A percentile compares a stretch with the other conserved stretches of the same genome.
phyloP scores from a whole-genome alignment of 441 rosid species.

The Gossypium gossypioides region DNA sequence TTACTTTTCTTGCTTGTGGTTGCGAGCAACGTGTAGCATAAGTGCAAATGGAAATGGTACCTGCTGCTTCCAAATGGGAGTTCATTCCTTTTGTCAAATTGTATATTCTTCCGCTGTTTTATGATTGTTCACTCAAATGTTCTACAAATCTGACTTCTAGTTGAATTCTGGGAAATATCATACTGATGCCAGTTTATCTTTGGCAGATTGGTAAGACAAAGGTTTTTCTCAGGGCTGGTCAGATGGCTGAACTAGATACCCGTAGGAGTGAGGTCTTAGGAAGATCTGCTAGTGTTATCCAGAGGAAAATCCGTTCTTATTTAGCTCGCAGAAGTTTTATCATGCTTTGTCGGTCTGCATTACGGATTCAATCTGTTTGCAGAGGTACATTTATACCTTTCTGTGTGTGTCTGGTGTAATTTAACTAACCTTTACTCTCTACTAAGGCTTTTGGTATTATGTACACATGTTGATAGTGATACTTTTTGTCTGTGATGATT shows the following conservation, averaged over 20 bases:
- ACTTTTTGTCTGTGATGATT: slow-evolving; percentile 12
- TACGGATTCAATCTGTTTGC: slow-evolving; percentile 70
- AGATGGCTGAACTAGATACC: slow-evolving; percentile 93
- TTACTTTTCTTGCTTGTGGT: background rate
- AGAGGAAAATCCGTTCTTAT: slow-evolving; percentile 84
- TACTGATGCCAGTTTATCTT: slow-evolving; percentile 15
- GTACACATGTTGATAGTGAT: background rate
- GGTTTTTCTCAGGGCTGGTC: slow-evolving; percentile 95
- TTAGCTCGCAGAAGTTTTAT: slow-evolving; percentile 70
- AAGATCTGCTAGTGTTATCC: slow-evolving; percentile 90
- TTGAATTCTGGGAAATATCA: slow-evolving; percentile 4
- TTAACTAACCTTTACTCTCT: background rate
- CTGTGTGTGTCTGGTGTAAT: background rate
- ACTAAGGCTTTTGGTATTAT: background rate
- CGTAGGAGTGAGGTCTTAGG: slow-evolving; percentile 91
- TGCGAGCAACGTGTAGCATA: background rate
- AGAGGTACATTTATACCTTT: slow-evolving; percentile 45
- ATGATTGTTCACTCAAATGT: background rate
- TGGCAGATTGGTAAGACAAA: slow-evolving; percentile 92
- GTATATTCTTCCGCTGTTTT: background rate
- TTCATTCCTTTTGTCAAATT: background rate
- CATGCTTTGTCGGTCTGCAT: slow-evolving; percentile 51
- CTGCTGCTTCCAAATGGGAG: background rate
- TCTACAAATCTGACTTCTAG: background rate
- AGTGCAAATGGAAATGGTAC: background rate